Evolutionary conservation across 1,139 yeast genomes (phyloP).

Genomic region (Suhomyces yuchorum): DNA sequence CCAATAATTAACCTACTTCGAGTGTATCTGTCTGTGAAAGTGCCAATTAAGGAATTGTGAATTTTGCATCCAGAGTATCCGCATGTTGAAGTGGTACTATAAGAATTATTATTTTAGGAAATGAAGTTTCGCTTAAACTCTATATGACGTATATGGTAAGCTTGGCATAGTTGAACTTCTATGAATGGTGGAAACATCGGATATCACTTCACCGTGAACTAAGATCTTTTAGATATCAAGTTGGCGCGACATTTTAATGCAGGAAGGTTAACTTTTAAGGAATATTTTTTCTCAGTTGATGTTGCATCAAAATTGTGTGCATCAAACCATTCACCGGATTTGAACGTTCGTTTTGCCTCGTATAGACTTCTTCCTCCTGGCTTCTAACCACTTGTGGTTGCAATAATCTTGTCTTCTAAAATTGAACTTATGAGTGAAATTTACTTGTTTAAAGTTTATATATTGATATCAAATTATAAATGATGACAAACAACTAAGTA

Average conservation of each 20-base stretch:
- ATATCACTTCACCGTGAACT: not conserved
- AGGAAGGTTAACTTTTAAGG: not conserved
- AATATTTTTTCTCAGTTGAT: not conserved
- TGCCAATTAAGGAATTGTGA: not conserved
- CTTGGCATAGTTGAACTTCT: not conserved
- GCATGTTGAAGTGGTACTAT: not conserved
- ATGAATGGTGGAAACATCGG: slow-evolving; percentile 12
- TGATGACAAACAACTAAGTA: not conserved
- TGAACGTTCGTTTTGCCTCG: not conserved
- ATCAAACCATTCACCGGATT: not conserved
- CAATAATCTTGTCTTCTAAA: not conserved
- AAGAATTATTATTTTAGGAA: not conserved
- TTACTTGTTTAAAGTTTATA: not conserved
- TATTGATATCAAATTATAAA: not conserved
- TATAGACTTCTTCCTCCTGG: not conserved
- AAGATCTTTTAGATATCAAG: slow-evolving; percentile 9
- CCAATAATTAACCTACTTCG: not conserved
- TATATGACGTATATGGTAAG: not conserved
- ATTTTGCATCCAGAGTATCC: not conserved
- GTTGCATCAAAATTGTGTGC: not conserved
- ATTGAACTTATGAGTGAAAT: not conserved
- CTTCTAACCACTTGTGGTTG: not conserved
- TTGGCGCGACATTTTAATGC: slow-evolving; percentile 8
- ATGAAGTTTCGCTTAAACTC: not conserved
- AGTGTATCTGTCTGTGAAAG: not conserved